Evolutionary conservation across 1,284 basidiomycete genomes (phyloP), one percentile per base, ranked within the genome.

Genomic region (Kalmanozyma brasiliensis): DNA sequence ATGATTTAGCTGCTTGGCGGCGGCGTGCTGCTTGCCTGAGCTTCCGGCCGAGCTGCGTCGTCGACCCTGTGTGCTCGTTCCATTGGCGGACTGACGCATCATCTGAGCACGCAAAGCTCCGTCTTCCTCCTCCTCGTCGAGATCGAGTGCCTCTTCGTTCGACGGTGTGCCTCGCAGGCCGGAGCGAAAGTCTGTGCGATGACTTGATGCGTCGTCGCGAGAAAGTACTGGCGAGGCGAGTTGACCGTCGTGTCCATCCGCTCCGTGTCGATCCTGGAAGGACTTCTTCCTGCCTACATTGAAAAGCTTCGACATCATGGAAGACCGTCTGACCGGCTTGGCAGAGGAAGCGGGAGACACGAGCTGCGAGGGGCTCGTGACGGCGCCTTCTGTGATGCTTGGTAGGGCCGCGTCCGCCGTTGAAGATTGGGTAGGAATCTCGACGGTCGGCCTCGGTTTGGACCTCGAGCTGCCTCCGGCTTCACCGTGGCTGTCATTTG

Each of bases 121-220:
- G 1, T 69, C 66, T 26, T 69, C 63, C 14, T 74, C 71, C 2
- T 75, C 70, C 14, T 75, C 73, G 2, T 52, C 68, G 8, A 61
- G 41, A 22, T 75, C 73, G 19, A 75, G 35, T 5, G 73, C 73
- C 22, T 75, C 73, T 23, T 75, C 73, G 32, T 73, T 56, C 22
- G 36, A 52, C 2, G 43, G 19, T 4, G 44, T 55, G n/a, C 30
- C 51, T 10, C 35, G 35, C 1, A 70, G 26, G 3, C 53, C 52
- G 8, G 67, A 70, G 11, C 53, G 62, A 8, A 65, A 53, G 43
- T 47, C 55, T 4, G 32, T 22, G 19, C 45, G 58, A 19, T 41
- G 52, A 13, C 33, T 40, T 3, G 41, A 37, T 16, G 59, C 47
- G 8, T 69, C 65, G 24, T 45, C 40, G 14, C 53, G 49, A 22